Conservation (phyloP, 768 basidiomycete genomes). For the Auriscalpium vulgare region DNA sequence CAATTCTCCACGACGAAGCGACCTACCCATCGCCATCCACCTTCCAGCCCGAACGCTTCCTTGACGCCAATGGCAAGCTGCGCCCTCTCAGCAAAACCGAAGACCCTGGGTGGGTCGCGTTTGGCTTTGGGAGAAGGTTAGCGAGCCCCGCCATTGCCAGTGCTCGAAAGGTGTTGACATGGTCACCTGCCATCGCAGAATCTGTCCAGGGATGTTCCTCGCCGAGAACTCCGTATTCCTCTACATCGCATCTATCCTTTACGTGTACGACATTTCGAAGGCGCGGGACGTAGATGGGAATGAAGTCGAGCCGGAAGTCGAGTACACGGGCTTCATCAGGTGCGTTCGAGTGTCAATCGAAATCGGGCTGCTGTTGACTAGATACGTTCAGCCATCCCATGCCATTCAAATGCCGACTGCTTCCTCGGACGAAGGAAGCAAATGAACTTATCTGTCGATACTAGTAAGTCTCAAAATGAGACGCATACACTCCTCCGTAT, state of each 20-base stretch:
- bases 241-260: background rate
- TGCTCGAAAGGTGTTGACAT: background rate
- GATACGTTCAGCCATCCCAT: background rate
- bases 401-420: background rate
- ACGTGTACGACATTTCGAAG: background rate
- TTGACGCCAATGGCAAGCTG: slow-evolving; percentile 30
- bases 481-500: no score
- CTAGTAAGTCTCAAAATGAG: no score
- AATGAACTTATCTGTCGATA: no score
- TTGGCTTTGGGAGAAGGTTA: slow-evolving; percentile 27
- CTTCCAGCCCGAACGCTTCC: slow-evolving; percentile 33
- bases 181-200: background rate
- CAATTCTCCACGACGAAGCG: slow-evolving; percentile 30
- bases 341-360: background rate
- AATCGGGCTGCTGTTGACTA: background rate
- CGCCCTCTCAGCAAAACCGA: slow-evolving; percentile 18
- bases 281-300: background rate
- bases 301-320: background rate
- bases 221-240: background rate
- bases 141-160: background rate
- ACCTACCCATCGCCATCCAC: slow-evolving; percentile 26
- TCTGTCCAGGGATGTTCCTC: background rate
- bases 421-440: no score
- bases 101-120: slow-evolving; percentile 24
- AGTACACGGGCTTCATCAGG: background rate